Conservation (phyloP, 441 rosid species). For the Gossypium schwendimanii region DNA sequence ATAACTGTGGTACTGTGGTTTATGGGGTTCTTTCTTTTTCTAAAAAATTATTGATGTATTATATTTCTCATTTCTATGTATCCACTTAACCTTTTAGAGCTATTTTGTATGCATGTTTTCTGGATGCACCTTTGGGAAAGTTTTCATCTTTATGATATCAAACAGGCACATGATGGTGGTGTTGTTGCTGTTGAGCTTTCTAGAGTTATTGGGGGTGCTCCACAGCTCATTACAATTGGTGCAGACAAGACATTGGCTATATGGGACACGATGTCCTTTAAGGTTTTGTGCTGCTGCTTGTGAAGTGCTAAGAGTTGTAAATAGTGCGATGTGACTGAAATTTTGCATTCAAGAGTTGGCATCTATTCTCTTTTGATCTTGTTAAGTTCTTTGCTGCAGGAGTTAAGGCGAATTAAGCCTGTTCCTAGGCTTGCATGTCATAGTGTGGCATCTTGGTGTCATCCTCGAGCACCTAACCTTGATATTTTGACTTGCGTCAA, state of each 20-base stretch:
- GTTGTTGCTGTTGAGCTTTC: conserved; percentile 91
- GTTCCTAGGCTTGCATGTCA: conserved; percentile 91
- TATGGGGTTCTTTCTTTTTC: background rate
- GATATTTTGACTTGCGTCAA: conserved; percentile 91
- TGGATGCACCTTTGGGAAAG: background rate
- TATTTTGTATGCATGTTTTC: background rate
- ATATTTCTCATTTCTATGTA: background rate
- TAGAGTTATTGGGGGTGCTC: conserved; percentile 90
- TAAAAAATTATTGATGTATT: background rate
- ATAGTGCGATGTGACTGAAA: conserved; percentile 13
- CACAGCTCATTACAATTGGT: conserved; percentile 90
- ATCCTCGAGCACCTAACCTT: conserved; percentile 98
- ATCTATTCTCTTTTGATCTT: conserved; percentile 5
- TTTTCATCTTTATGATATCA: conserved; percentile 19
- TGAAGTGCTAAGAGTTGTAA: background rate
- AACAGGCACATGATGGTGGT: conserved; percentile 98
- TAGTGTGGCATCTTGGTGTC: conserved; percentile 99
- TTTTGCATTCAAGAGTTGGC: conserved; percentile 4
- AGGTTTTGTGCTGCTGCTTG: conserved; percentile 42
- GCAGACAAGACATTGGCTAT: conserved; percentile 95
- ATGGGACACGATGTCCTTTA: conserved; percentile 97
- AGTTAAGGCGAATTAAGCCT: conserved; percentile 91
- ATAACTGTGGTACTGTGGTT: background rate
- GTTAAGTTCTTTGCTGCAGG: conserved; percentile 43
- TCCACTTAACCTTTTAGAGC: background rate